Base-by-base conservation (phyloP, 768 basidiomycete genomes). In the Tulasnella sp. region DNA sequence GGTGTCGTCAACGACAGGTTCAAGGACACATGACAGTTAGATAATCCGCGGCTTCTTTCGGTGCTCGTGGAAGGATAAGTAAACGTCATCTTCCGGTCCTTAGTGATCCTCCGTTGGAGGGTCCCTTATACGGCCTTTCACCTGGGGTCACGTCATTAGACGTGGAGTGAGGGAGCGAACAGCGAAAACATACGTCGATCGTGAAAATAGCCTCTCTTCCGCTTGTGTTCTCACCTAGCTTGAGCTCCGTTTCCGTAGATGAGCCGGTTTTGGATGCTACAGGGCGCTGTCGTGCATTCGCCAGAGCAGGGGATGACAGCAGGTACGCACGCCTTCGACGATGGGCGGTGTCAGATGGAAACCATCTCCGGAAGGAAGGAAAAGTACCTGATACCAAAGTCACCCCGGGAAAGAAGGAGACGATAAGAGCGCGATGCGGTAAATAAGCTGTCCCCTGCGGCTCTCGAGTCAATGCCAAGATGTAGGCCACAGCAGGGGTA, bases 341-440 rank as follows among this genome's bases (percentile, higher is more conserved):
- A 4, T 48, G 11, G 14, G 15, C 19, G n/a, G 3, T 12, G 19
- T 55, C 35, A 39, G 35, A 14, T 11, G 8, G 21, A 12, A 29
- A 17, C 11, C 0, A 32, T 57, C 17, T 27, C 12, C 2, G 2
- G 27, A 19, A 23, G 7, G n/a, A 15, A 21, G 11, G 41, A 8
- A 4, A 31, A 40, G 9, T 11, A 57, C 54, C 54, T 45, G 5
- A 57, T 36, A 6, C 45, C 54, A 11, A 34, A 29, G 21, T 8
- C 15, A 31, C 46, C 40, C 46, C 45, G 23, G 8, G 54, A 57
- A 9, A 57, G 54, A n/a, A 57, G 29, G 2, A 57, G 17, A 17
- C 54, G 40, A 15, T 57, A 57, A 19, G 54, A 57, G 8, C 54
- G 14, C 9, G 54, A 57, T 8, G 54, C 34, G 12, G 54, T 45